Evolutionary conservation across 352 stramenopile species (phyloP), one percentile per base, ranked within the genome.

Genomic region (Globisporangium emineosum): DNA sequence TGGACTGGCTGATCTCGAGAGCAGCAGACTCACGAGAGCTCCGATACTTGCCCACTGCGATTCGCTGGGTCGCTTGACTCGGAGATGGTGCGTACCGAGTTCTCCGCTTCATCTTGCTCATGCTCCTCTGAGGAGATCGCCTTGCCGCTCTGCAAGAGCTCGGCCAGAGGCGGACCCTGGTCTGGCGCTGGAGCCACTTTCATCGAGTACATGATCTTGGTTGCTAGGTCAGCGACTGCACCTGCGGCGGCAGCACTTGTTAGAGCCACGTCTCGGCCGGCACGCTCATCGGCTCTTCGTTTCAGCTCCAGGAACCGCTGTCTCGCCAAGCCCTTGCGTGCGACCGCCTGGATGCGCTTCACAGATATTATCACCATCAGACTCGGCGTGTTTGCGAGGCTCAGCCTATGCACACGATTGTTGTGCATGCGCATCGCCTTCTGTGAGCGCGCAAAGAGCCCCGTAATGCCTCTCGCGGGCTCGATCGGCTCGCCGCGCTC

Each of bases 331-430:
- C 63, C 58, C 15, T 57, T 57, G 13, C 75, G 71, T 55, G 72
- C 58, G 1, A 64, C 57, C 0, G 72, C 53, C 57, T 83, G 75
- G 35, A 83, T 83, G 23, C 72, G 72, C 53, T 77, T 80, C 30
- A 62, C 68, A 0, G 69, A 73, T 29, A 83, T 69, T 17, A 80
- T 51, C 12, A 66, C 52, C n/a, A 71, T 47, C 33, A 76, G 58
- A 42, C 68, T 75, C 19, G 59, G 37, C 19, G 59, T 58, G 2
- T 64, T 60, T 5, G 66, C 64, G 47, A 68, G 63, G 27, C 59
- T 67, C n/a, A 69, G 57, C 1, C 64, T 50, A 8, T 50, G 42
- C 30, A 62, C 58, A 8, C 60, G 59, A 23, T 59, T 58, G 40
- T 33, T 43, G n/a, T 62, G 33, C 37, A 62, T 53, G 35, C 66